Conservation (phyloP, 2,329 filamentous ascomycete genomes). For the Aspergillus sp. region DNA sequence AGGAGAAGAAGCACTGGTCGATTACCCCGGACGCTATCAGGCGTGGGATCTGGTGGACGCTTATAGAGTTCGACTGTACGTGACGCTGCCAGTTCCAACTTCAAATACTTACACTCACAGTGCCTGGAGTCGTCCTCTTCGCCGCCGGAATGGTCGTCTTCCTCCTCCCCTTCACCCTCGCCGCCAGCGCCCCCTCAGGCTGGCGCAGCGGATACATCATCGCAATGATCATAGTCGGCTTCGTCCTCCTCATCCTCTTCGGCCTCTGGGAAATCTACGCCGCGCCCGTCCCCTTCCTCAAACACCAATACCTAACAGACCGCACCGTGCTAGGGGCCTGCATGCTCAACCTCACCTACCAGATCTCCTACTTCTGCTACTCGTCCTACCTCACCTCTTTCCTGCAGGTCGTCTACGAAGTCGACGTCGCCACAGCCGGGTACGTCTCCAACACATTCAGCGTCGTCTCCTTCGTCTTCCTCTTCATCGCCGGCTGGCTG, state of each 20-base stretch:
- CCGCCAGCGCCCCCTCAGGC: conserved; percentile 33
- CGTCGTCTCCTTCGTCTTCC: conserved; percentile 55
- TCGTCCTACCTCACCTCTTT: conserved; percentile 23
- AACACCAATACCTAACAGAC: conserved; percentile 46
- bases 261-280: conserved; percentile 53
- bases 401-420: conserved; percentile 24
- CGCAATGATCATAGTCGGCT: conserved; percentile 54
- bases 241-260: conserved; percentile 54
- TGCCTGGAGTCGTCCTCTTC: conserved; percentile 63
- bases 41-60: neutral
- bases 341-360: conserved; percentile 29
- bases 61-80: neutral
- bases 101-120: conserved; percentile 21
- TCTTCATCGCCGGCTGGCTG: conserved; percentile 54
- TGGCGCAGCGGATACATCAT: conserved; percentile 51
- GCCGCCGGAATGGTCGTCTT: conserved; percentile 62
- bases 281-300: conserved; percentile 55
- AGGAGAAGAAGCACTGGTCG: conserved; percentile 15
- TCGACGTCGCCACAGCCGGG: conserved; percentile 31
- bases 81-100: neutral
- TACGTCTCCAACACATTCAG: conserved; percentile 52
- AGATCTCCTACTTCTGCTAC: conserved; percentile 22
- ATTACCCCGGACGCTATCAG: neutral
- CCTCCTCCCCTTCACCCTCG: conserved; percentile 64
- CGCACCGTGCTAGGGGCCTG: conserved; percentile 21